Evolutionary conservation across 2,329 filamentous ascomycete species (phyloP).

Genomic region (Aspergillus flavus): DNA sequence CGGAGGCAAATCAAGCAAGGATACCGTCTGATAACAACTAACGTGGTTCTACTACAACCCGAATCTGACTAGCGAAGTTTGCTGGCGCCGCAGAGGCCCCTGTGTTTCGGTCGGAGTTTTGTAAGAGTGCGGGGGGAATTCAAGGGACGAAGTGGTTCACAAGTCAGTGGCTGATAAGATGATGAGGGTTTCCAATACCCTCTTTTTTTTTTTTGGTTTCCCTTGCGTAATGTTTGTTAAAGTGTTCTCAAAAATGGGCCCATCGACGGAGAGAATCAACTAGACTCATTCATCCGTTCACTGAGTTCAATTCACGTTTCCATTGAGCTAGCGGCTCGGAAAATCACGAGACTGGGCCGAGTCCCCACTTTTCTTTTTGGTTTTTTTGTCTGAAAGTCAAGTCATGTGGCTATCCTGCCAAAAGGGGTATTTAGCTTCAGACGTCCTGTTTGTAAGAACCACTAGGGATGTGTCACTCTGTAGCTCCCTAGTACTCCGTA

Average conservation of each 20-base stretch:
- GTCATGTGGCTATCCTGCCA: constrained; percentile 2
- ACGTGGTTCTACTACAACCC: not conserved
- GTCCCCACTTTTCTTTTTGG: not conserved
- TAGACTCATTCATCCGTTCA: not conserved
- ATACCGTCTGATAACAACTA: not conserved
- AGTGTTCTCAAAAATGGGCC: not conserved
- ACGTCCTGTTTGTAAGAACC: not conserved
- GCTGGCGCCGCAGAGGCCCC: constrained; percentile 9
- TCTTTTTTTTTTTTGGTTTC: not conserved
- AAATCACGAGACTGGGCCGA: constrained; percentile 2
- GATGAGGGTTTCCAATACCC: not conserved
- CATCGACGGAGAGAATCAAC: not conserved
- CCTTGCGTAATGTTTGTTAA: not conserved
- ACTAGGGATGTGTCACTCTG: not conserved
- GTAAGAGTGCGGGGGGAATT: constrained; percentile 5
- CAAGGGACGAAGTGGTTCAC: not conserved
- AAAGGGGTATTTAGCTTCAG: constrained; percentile 6
- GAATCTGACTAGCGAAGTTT: constrained; percentile 7
- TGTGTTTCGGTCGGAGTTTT: not conserved
- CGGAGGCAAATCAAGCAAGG: constrained; percentile 8
- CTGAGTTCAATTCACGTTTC: not conserved
- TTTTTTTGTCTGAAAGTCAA: not conserved
- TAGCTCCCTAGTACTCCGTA: no score
- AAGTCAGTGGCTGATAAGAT: constrained; percentile 6
- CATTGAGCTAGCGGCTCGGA: not conserved